Evolutionary conservation across 305 asterid genomes (phyloP).

Genomic region (Fraxinus sp.): DNA sequence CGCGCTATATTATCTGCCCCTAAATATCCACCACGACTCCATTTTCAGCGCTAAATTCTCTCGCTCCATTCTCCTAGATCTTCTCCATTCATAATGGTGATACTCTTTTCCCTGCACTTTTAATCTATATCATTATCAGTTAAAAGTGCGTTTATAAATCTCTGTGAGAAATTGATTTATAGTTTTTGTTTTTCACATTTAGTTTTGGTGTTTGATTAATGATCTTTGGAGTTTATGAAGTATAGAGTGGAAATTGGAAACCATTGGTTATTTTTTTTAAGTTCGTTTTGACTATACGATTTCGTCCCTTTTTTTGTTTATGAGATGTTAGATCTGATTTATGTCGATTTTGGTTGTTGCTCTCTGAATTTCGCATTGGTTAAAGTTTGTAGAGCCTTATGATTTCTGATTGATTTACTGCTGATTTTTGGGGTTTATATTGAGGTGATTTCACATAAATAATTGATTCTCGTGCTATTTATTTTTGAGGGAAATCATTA

Average conservation of each 20-base stretch:
- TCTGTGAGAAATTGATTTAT: not conserved
- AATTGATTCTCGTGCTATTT: not conserved
- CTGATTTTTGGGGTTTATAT: not conserved
- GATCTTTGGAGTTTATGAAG: not conserved
- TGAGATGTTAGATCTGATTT: conserved; percentile 39
- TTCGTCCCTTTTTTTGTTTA: not conserved
- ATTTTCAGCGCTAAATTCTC: conserved; percentile 32
- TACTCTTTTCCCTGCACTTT: not conserved
- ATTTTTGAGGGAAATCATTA: not conserved
- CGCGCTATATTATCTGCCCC: conserved; percentile 13
- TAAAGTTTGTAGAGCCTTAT: not conserved
- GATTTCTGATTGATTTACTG: conserved; percentile 19
- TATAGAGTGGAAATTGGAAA: not conserved
- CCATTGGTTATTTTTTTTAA: not conserved
- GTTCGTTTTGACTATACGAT: not conserved
- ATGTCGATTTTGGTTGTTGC: conserved; percentile 2
- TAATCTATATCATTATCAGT: not conserved
- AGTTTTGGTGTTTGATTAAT: not conserved
- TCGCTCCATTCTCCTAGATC: conserved; percentile 30
- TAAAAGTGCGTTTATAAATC: not conserved
- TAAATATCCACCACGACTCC: conserved; percentile 17
- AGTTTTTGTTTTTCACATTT: not conserved
- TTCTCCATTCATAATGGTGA: conserved; percentile 49
- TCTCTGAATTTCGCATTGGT: conserved; percentile 4
- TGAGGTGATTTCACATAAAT: not conserved